These are phyloP conservation scores for Nicotiana obtusifolia DNA, from an alignment of 257 asterid species.

Conservation along the genomic window DNA sequence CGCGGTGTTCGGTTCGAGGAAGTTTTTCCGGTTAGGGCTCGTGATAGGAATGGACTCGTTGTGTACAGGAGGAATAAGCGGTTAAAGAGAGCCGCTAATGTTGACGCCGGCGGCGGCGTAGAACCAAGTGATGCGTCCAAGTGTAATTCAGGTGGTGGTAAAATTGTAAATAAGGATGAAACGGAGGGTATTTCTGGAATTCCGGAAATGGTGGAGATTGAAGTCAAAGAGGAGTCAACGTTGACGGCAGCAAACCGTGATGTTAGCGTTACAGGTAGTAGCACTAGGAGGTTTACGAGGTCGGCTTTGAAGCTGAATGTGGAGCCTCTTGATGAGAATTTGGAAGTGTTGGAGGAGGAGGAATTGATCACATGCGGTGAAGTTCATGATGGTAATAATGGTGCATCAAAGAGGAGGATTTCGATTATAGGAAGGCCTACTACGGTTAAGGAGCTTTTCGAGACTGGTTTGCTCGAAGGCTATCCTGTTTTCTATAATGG, in stretches of 20 bases:
- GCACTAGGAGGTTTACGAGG: slow-evolving; percentile 47
- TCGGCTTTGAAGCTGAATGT: slow-evolving; percentile 36
- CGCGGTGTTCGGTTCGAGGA: slow-evolving; percentile 23
- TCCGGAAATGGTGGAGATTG: slow-evolving; percentile 51
- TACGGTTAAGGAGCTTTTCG: slow-evolving; percentile 85
- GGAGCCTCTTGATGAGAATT: slow-evolving; percentile 31
- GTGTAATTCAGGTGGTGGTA: not conserved
- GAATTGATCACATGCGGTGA: not conserved
- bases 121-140: not conserved
- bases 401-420: slow-evolving; percentile 41
- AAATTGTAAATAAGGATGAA: not conserved
- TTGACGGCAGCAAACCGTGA: not conserved
- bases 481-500: slow-evolving; percentile 96
- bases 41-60: slow-evolving; percentile 49
- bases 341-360: slow-evolving; percentile 14
- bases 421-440: slow-evolving; percentile 58
- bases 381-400: slow-evolving; percentile 16
- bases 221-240: slow-evolving; percentile 47
- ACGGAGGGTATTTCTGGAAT: not conserved
- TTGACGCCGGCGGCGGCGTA: not conserved
- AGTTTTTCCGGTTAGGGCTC: slow-evolving; percentile 35
- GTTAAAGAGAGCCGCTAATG: slow-evolving; percentile 29
- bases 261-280: slow-evolving; percentile 1
- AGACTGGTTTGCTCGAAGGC: slow-evolving; percentile 91
- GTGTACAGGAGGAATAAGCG: slow-evolving; percentile 69